Conservation (phyloP, 352 stramenopile species). For the Pythium aquatile region DNA sequence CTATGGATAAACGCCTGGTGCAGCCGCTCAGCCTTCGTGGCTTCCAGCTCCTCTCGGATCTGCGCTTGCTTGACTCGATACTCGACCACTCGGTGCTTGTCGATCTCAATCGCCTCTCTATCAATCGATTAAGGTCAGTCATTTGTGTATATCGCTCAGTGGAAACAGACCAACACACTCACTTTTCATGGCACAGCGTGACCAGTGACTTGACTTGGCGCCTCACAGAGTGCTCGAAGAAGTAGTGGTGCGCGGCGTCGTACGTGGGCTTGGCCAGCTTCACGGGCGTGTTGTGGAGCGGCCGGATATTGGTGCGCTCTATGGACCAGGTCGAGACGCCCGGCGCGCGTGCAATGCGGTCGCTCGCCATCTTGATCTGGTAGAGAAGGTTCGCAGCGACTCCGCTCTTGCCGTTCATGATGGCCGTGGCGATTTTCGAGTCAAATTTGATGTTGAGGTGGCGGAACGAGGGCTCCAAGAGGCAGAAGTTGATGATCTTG, state of each 20-base stretch:
- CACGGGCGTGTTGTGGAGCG: slow-evolving; percentile 59
- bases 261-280: slow-evolving; percentile 60
- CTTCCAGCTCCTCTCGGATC: slow-evolving; percentile 42
- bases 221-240: slow-evolving; percentile 71
- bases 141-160: no score
- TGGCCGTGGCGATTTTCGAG: slow-evolving; percentile 58
- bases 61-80: slow-evolving; percentile 34
- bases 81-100: slow-evolving; percentile 28
- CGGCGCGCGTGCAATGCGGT: slow-evolving; percentile 43
- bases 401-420: slow-evolving; percentile 79
- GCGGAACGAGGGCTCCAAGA: slow-evolving; percentile 75
- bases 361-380: slow-evolving; percentile 76
- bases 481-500: slow-evolving; percentile 89
- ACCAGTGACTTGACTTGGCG: slow-evolving; percentile 52
- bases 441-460: slow-evolving; percentile 79
- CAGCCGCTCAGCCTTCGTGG: slow-evolving; percentile 65
- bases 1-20: slow-evolving; percentile 69
- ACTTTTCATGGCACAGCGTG: slow-evolving; percentile 58
- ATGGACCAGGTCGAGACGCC: slow-evolving; percentile 51
- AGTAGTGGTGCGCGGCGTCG: slow-evolving; percentile 51
- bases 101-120: slow-evolving; percentile 43
- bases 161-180: not conserved
- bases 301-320: slow-evolving; percentile 42
- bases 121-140: not conserved
- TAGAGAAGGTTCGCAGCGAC: slow-evolving; percentile 76